These are phyloP conservation scores for Paracorniculantispora psalliotae DNA, from an alignment of 2,329 filamentous ascomycete species.

Conservation along the genomic window DNA sequence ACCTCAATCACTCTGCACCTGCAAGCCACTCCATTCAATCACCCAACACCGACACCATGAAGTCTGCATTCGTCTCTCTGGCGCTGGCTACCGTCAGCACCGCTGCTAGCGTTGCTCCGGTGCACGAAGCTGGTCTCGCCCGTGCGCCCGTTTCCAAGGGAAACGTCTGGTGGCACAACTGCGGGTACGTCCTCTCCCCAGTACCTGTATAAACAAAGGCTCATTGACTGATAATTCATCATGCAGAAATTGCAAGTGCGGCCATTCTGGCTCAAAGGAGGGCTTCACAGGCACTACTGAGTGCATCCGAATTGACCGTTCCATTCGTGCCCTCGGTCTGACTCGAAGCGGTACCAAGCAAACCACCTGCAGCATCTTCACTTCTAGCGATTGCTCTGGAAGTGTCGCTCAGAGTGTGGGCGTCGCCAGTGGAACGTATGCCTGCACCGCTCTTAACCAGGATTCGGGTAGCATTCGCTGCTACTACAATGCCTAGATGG, in stretches of 20 bases:
- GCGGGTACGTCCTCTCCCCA: not conserved
- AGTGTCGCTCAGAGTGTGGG: not conserved
- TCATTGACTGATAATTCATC: not conserved
- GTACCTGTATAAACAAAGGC: not conserved
- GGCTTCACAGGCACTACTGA: not conserved
- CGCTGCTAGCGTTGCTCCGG: not conserved
- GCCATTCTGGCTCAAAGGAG: not conserved
- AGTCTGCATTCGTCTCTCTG: constrained; percentile 38
- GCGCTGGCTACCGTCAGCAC: constrained; percentile 25
- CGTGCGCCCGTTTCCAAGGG: not conserved
- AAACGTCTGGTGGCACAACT: not conserved
- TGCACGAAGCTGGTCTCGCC: not conserved
- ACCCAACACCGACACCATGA: constrained; percentile 24
- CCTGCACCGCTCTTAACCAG: constrained; percentile 2
- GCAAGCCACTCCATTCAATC: too few species aligned
- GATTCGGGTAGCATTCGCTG: not conserved
- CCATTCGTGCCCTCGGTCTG: not conserved
- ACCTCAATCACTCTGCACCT: too few species aligned
- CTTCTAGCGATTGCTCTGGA: not conserved
- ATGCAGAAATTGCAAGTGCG: not conserved
- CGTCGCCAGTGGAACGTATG: not conserved
- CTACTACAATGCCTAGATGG: not conserved
- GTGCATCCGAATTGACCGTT: not conserved
- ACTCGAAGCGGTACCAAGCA: not conserved
- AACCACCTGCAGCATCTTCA: not conserved